phyloP scores from a whole-genome alignment of 2,329 filamentous ascomycete genomes.

The Penicillium hordei region DNA sequence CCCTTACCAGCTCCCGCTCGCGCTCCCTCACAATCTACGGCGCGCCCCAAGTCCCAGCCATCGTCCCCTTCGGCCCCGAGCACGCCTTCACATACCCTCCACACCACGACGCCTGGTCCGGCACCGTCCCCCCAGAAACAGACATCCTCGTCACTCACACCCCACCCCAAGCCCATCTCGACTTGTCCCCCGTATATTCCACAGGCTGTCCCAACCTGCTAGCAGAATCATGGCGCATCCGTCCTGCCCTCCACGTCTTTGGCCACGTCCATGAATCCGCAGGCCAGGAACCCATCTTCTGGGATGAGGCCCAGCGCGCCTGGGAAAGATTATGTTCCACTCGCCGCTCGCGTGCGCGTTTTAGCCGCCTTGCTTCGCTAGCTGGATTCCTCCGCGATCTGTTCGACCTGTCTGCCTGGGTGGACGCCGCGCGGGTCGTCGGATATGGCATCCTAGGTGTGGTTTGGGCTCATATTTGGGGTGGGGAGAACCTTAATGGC shows the following conservation, averaged over 20 bases:
- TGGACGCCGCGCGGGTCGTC: conserved; percentile 52
- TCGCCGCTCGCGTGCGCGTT: conserved; percentile 29
- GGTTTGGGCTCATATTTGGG: conserved; percentile 62
- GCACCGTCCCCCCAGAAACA: conserved; percentile 67
- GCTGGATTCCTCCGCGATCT: conserved; percentile 38
- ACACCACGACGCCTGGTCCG: conserved; percentile 67
- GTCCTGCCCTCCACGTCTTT: conserved; percentile 75
- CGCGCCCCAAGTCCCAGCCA: conserved; percentile 70
- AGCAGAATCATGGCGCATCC: conserved; percentile 70
- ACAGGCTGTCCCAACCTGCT: conserved; percentile 72
- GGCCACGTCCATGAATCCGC: conserved; percentile 79
- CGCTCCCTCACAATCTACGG: conserved; percentile 73
- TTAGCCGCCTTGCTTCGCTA: conserved; percentile 25
- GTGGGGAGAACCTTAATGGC: conserved; percentile 48
- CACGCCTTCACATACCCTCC: conserved; percentile 77
- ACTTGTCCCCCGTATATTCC: conserved; percentile 54
- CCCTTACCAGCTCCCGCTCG: conserved; percentile 53
- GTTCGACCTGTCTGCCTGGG: conserved; percentile 42
- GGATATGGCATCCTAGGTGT: conserved; percentile 56
- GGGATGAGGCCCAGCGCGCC: conserved; percentile 69
- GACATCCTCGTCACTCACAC: conserved; percentile 81
- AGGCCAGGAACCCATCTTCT: conserved; percentile 68
- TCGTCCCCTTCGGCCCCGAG: conserved; percentile 64
- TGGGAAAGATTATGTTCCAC: conserved; percentile 65
- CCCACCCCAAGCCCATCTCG: conserved; percentile 72